These are phyloP conservation scores for Bombardia bombarda DNA, from an alignment of 495 filamentous ascomycete genomes.

Conservation along the genomic window DNA sequence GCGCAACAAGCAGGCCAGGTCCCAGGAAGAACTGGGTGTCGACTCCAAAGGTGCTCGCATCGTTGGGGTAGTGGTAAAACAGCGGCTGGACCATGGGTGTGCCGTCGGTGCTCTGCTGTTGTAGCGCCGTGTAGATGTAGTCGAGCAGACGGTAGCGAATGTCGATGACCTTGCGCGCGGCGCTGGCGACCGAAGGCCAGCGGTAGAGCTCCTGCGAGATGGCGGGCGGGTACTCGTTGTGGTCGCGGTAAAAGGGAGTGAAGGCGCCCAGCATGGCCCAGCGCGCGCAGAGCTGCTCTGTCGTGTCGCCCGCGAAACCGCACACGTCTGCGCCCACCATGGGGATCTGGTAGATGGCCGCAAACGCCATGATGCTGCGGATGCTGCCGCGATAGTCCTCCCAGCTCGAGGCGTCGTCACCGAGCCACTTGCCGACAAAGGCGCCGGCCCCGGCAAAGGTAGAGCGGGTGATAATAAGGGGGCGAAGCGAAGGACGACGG, in stretches of 20 bases:
- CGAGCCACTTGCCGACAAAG: conserved; percentile 81
- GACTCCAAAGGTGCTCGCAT: conserved; percentile 51
- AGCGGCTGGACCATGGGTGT: conserved; percentile 62
- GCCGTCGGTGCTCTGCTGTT: conserved; percentile 57
- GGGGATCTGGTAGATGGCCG: conserved; percentile 73
- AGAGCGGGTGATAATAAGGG: conserved; percentile 74
- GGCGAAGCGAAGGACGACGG: conserved; percentile 58
- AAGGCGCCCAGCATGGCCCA: conserved; percentile 82
- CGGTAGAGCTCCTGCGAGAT: conserved; percentile 72
- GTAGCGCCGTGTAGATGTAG: conserved; percentile 74
- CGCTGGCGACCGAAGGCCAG: conserved; percentile 55
- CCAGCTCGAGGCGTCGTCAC: conserved; percentile 75
- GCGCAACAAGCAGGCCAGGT: conserved; percentile 59
- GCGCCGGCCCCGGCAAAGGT: conserved; percentile 76
- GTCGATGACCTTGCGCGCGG: conserved; percentile 63
- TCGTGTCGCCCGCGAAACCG: conserved; percentile 65
- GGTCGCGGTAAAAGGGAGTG: conserved; percentile 77
- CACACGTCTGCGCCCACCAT: conserved; percentile 81
- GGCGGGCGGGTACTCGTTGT: conserved; percentile 42
- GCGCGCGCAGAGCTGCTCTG: conserved; percentile 70
- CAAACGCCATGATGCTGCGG: conserved; percentile 61
- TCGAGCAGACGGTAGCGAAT: conserved; percentile 70
- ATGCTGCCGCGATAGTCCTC: conserved; percentile 63
- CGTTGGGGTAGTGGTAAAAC: conserved; percentile 64
- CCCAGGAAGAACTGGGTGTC: conserved; percentile 71